phyloP scores from a whole-genome alignment of 257 asterid species.

The Henckelia pumila region DNA sequence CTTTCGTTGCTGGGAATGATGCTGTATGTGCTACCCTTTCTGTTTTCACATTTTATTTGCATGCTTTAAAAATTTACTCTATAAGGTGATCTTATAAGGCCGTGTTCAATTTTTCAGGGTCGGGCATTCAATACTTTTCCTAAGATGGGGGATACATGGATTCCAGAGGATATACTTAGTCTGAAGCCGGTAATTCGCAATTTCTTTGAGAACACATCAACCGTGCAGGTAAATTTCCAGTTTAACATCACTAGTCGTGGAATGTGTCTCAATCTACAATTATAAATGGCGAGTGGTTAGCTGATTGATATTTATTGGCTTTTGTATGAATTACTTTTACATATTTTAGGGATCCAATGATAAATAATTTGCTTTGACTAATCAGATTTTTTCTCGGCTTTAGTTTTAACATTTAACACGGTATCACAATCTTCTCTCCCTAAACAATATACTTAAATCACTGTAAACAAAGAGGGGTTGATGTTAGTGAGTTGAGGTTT shows the following conservation, averaged over 20 bases:
- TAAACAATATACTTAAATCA: neutral
- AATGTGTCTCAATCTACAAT: neutral
- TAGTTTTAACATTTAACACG: neutral
- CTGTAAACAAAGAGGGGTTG: neutral
- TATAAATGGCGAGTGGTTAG: conserved; percentile 7
- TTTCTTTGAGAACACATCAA: conserved; percentile 88
- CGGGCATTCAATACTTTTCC: conserved; percentile 94
- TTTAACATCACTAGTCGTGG: conserved; percentile 17
- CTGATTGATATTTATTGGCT: neutral
- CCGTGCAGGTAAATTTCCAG: conserved; percentile 67
- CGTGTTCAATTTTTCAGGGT: conserved; percentile 51
- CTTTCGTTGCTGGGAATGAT: conserved; percentile 98
- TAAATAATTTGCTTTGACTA: neutral
- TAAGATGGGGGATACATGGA: conserved; percentile 89
- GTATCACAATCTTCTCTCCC: neutral
- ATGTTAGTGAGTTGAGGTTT: too few relatives aligned
- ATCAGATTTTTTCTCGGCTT: neutral
- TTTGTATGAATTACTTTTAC: neutral
- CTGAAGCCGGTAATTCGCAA: conserved; percentile 77
- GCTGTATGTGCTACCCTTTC: conserved; percentile 56
- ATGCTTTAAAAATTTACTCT: conserved; percentile 4
- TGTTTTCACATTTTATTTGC: conserved; percentile 11
- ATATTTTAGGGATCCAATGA: too few relatives aligned
- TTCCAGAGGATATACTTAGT: conserved; percentile 71
- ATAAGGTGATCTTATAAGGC: conserved; percentile 16